Base-by-base conservation (phyloP, 225 moss, liverwort and hornwort genomes). In the Takakia lepidozioides region DNA sequence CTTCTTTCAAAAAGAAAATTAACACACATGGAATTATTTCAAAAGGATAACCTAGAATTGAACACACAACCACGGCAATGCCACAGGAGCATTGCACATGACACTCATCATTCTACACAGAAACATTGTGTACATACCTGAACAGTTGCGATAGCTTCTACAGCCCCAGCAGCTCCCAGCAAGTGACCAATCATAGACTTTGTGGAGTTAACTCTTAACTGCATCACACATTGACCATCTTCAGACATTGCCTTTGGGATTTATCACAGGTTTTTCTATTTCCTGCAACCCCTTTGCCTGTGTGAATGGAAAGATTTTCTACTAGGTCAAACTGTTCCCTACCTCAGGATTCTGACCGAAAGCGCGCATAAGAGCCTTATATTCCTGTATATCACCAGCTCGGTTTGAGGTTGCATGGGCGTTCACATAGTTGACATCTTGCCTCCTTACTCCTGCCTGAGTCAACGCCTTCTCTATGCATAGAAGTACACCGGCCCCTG, bases 391-490 rank as follows among this genome's bases (percentile, higher is more conserved):
- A 52, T 81, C 84, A 22, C 84, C 84, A 36, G 80, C 57, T 38
- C 70, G 57, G 4, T 80, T 81, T 18, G 84, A 85, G 6, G 84
- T 85, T 30, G 84, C 84, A 29, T 81, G 84, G 15, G 73, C 72
- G 42, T 85, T 85, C 37, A 81, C 73, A 29, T 85, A 85, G 40
- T 77, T 85, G 30, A 85, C 81, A 59, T 86, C 90, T 52, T 73
- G 63, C 51, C 68, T 77, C 58, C 70, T 61, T 51, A 91, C 83
- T 62, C 86, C 83, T 45, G 90, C 76, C 51, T 75, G 72, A 5
- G 83, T 70, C 66, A 91, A 65, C 43, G 90, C 90, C 48, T 86
- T 91, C 64, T 91, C 90, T 56, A 91, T 91, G 64, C 90, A 91
- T 48, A 91, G 86, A 39, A 77, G 75, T 25, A 91, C 73, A 43